Percentiles rank a stretch among this genome's conserved stretches.
Conservation (phyloP, 73 alveolate species). For the Paramecium caudatum region DNA sequence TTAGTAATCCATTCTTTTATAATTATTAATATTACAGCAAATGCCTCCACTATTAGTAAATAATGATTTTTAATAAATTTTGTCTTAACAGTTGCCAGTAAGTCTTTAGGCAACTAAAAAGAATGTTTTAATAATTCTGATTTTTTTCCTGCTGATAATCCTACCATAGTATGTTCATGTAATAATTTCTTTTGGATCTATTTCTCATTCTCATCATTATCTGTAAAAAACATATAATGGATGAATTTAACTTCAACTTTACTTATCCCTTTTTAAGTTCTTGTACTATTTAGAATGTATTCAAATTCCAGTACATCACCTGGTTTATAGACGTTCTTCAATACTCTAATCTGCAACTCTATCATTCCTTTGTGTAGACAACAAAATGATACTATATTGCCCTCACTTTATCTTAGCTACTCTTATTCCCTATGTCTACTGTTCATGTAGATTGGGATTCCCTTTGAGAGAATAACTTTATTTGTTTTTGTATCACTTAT, state of each 20-base stretch:
- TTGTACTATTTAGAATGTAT: constrained; percentile 4
- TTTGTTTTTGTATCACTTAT: not conserved
- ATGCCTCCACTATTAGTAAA: not conserved
- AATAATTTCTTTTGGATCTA: not conserved
- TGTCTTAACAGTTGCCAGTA: not conserved
- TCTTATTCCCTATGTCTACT: not conserved
- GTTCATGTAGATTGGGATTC: not conserved
- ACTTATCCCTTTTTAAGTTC: constrained; percentile 5
- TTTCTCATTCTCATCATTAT: constrained; percentile 29
- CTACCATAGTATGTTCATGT: not conserved
- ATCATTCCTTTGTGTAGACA: constrained; percentile 21
- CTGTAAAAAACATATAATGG: not conserved
- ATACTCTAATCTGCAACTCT: not conserved
- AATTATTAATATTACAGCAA: not conserved
- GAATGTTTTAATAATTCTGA: not conserved
- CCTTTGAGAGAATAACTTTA: not conserved
- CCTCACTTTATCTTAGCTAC: not conserved
- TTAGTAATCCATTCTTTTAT: constrained; percentile 16
- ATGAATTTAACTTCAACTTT: constrained; percentile 32
- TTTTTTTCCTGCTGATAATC: not conserved
- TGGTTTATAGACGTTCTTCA: not conserved
- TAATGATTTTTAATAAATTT: constrained; percentile 11
- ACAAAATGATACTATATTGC: not conserved
- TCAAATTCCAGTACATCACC: constrained; percentile 11
- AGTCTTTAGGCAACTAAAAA: not conserved